Base-by-base conservation (phyloP, 345 rosid genomes). In the Mallotus nudiflorus region DNA sequence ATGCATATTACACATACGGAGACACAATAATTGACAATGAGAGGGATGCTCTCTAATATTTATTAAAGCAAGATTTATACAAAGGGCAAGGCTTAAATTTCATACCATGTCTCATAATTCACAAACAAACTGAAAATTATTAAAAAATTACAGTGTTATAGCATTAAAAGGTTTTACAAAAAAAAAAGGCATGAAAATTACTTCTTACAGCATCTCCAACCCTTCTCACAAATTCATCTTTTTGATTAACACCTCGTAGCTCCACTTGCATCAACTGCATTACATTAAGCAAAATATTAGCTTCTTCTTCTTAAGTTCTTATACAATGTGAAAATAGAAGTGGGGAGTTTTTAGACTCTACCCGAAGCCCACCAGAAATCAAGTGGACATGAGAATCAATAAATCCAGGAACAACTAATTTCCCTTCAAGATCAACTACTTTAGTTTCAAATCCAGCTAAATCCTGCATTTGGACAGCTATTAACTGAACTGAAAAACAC, bases 361-460 rank as follows among this genome's bases (percentile, higher is more conserved):
- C 97, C 98, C 91, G 92, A n/a, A 93, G 67, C 18, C 98, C 98
- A 24, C 91, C 96, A 39, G 13, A 72, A 68, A 91, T 75, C 15
- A 94, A 74, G 75, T 91, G 97, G 57, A 91, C 95, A 68, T 94
- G 98, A 52, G 98, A 94, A 82, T 94, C 98, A 74, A 94, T 85
- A 81, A 91, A 85, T 66, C 97, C 98, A 49, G 97, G 94, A 69
- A 94, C 88, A 65, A 94, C 88, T 70, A 91, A 62, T 79, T 87
- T 94, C 44, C 96, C 96, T 59, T 82, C 85, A 51, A 91, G 77
- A 82, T 94, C 80, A 85, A 91, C 27, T 81, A 72, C 83, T 76
- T 77, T 62, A 20, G 92, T 89, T 49, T 74, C 87, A 76, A 70
- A 68, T 69, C 88, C 92, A 1, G 81, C 71, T 74, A 87, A 78